Base-by-base conservation (phyloP, 345 rosid species). In the Acer saccharum region DNA sequence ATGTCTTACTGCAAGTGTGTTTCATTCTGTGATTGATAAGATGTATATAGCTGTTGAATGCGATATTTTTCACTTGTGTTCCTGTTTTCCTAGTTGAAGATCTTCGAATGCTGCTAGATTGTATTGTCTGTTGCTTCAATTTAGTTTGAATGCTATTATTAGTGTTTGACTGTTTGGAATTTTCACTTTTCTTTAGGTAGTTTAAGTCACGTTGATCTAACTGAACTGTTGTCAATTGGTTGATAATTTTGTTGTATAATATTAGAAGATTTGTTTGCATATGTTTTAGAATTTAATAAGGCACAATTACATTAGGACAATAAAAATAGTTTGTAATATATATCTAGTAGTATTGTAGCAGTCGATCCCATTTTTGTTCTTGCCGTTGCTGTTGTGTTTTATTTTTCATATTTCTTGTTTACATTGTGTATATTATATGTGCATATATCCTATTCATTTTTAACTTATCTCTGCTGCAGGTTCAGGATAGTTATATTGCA, bases 401-500 rank as follows among this genome's bases (percentile, higher is more conserved):
- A 39, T 65, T 69, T 68, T 73, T 71, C 23, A 16, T 21, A 39
- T 67, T 50, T 39, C 9, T 39, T 7, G n/a, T 16, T 57, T 71
- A 18, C 52, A 39, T 61, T n/a, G 23, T 27, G 67, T 7, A 25
- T 61, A 17, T 65, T 21, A 29, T 68, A n/a, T 68, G 21, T 68
- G 23, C 29, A 52, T 43, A 2, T 29, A 52, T 69, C n/a, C 57
- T 27, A 44, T 35, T 78, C 39, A 35, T 35, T 43, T 43, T 79
- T 65, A 57, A 63, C 29, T 63, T 70, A 41, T 54, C 43, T 16
- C 46, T 46, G 65, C 72, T 77, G 75, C 35, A 61, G 74, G 69
- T 76, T 69, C 81, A 93, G 97, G 90, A 83, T 35, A 50, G 77
- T 65, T 87, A 83, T 79, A 76, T 88, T 35, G 79, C 65, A 65